Base-by-base conservation (phyloP, 805 yeast genomes). In the Cyberlindnera mycetangii region DNA sequence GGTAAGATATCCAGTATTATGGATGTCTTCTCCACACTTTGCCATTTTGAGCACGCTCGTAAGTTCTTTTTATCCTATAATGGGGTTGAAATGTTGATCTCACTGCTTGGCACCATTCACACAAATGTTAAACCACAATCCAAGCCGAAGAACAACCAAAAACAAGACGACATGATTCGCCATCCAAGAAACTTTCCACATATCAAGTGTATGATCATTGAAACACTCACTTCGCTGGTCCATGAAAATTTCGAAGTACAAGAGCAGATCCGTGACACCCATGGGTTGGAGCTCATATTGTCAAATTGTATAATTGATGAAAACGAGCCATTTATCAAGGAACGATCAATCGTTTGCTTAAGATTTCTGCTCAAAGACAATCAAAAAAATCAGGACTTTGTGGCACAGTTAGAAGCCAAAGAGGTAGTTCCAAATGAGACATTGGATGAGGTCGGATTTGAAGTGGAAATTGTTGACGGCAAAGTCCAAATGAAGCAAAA, bases 291-390 rank as follows among this genome's bases (percentile, higher is more conserved):
- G 42, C 64, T 87, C 16, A 72, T 90, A 0, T 67, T 92, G 19
- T 84, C 90, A 7, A 84, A 83, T 50, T 90, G 97, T 66, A 78
- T 85, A 32, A 81, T 93, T 41, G 98, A 92, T 61, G 83, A 81
- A 36, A 80, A 86, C 59, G 95, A 93, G 61, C 98, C 97, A 0
- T 92, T 75, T 47, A 83, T 86, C 45, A 84, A 88, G 52, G 99
- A 92, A 58, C 69, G 92, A 48, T 76, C 95, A 2, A 85, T 93
- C 27, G 66, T 92, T 7, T 88, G 97, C 57, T 60, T 93, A 22
- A 78, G 83, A 55, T 82, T 81, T 48, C 64, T 89, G 25, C 64
- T 92, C 14, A 75, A 77, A 19, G 71, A 75, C 9, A 93, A 93
- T 55, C 56, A 52, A 4, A 71, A 68, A 37, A 93, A 92, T 61